Evolutionary conservation across 371 early-diverging fungal genomes (phyloP).

Genomic region (Lichtheimia ramosa): DNA sequence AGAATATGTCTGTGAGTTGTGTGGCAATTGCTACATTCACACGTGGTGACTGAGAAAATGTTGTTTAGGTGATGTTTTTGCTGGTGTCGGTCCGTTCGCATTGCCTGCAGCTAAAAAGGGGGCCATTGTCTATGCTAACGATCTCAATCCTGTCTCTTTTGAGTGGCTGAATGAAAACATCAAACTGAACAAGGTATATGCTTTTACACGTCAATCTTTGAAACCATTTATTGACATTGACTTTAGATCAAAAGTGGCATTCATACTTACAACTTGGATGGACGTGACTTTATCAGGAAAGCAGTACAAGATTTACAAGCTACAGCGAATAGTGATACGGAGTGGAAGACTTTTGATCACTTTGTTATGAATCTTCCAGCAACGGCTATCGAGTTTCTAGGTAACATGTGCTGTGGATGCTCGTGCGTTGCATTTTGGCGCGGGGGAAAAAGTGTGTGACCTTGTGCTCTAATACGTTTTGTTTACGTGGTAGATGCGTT

Average conservation of each 20-base stretch:
- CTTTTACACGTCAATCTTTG: background rate
- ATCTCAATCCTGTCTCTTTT: constrained; percentile 94
- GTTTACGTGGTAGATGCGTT: constrained; percentile 58
- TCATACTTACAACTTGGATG: constrained; percentile 86
- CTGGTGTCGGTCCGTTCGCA: constrained; percentile 99
- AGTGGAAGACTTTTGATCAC: constrained; percentile 84
- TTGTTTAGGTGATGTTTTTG: constrained; percentile 87
- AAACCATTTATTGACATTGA: background rate
- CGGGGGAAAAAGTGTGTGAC: background rate
- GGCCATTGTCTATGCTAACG: constrained; percentile 94
- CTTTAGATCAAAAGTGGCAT: constrained; percentile 55
- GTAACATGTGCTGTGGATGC: constrained; percentile 26
- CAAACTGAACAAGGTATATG: constrained; percentile 75
- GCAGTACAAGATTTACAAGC: constrained; percentile 58
- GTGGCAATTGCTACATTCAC: background rate
- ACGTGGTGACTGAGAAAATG: background rate
- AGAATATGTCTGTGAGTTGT: constrained; percentile 69
- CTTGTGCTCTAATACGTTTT: background rate
- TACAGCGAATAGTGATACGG: constrained; percentile 10
- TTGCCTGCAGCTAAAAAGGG: constrained; percentile 91
- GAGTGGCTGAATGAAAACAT: constrained; percentile 83
- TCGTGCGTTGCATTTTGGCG: background rate
- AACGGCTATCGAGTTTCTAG: constrained; percentile 93
- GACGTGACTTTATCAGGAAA: constrained; percentile 83
- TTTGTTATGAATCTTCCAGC: constrained; percentile 98